Base-by-base conservation (phyloP, 2,329 filamentous ascomycete species). In the Coleophoma eucalyptorum region DNA sequence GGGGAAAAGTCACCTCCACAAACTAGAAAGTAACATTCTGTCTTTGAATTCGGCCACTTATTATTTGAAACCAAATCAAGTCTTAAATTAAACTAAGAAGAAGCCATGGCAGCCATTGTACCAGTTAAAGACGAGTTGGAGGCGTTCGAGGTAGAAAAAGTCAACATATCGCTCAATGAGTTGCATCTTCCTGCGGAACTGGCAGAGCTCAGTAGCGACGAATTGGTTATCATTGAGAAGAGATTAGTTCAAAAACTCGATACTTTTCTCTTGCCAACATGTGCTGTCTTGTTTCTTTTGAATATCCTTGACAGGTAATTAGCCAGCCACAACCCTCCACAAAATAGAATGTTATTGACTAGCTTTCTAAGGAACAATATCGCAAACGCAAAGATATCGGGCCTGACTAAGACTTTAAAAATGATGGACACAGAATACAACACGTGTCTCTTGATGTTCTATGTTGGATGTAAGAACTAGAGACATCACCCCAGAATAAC, bases 391-490 rank as follows among this genome's bases (percentile, higher is more conserved):
- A 46, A 48, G 16, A 46, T 50, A 20, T 40, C 43, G 8, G 44
- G 43, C 10, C 38, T 50, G 10, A 45, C 43, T 13, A 31, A 48
- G 15, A 44, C 43, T 21, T 34, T 50, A 7, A 50, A 48, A 3
- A 50, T 57, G 12, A 56, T 46, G 7, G 54, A 57, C 41, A 37
- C 19, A 5, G 20, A 56, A 19, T 57, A 57, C 20, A 56, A 57
- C 19, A 56, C 54, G 3, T 56, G 49, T 19, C 51, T 56, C 21
- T 34, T 57, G 2, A 51, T 57, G 43, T 57, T 57, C n/a, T 57
- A 57, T 32, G 43, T 57, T 11, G 53, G 51, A 35, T 50, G 55
- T 47, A 19, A 26, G 48, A 47, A 38, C 18, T 31, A 20, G 26
- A 31, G 21, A 3, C 10, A 46, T 37, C n/a, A 19, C 48, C 18